A percentile compares a stretch with the other conserved stretches of the same genome.
Evolutionary conservation across 2,329 filamentous ascomycete species (phyloP).

Genomic region (Bipolaris cookei): DNA sequence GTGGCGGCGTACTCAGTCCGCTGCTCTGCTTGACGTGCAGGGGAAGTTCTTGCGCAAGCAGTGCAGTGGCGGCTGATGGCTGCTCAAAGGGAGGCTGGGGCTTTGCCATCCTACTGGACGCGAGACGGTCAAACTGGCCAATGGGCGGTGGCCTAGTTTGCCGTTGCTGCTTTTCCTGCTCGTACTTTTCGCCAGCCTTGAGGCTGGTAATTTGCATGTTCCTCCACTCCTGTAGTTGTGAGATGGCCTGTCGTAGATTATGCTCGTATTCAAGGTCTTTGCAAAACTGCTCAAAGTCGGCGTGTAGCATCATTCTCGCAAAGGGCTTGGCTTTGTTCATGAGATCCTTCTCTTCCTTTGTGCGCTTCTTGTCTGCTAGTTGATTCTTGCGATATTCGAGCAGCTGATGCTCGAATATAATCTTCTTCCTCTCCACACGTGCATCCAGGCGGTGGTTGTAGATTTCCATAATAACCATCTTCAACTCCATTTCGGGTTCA

Average conservation of each 20-base stretch:
- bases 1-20: conserved; percentile 51
- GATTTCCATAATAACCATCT: conserved; percentile 97
- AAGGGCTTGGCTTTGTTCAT: conserved; percentile 95
- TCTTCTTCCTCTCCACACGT: conserved; percentile 91
- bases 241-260: conserved; percentile 86
- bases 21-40: conserved; percentile 59
- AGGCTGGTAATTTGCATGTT: conserved; percentile 83
- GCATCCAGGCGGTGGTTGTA: conserved; percentile 93
- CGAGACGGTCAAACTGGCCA: conserved; percentile 85
- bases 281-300: conserved; percentile 86
- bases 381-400: conserved; percentile 93
- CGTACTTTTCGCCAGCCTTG: conserved; percentile 87
- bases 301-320: conserved; percentile 92
- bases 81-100: conserved; percentile 69
- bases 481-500: conserved; percentile 95
- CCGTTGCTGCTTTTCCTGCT: conserved; percentile 81
- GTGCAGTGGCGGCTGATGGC: conserved; percentile 73
- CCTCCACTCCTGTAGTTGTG: conserved; percentile 93
- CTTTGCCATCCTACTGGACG: conserved; percentile 71
- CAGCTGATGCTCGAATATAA: conserved; percentile 93
- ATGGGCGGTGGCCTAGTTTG: conserved; percentile 70
- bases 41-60: conserved; percentile 80
- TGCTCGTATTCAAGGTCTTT: conserved; percentile 88
- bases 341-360: conserved; percentile 91
- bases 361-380: conserved; percentile 89